A percentile compares a stretch with the other conserved stretches of the same genome.
Evolutionary conservation across 495 filamentous ascomycete species (phyloP).

Genomic region (Aspergillus bridgeri): DNA sequence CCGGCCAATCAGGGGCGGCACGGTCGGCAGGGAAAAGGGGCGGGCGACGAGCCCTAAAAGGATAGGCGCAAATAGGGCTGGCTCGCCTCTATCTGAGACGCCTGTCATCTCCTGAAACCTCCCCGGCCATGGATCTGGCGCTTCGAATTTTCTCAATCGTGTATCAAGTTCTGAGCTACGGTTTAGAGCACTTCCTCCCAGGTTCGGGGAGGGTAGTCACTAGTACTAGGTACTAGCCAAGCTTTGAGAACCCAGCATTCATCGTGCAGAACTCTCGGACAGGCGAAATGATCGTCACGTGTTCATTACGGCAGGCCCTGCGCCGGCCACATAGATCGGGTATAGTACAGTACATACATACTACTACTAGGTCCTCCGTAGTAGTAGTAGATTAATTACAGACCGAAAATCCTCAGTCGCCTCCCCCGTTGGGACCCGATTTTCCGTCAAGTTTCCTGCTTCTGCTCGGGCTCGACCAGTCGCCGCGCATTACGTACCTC

Average conservation of each 20-base stretch:
- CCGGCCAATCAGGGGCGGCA: not conserved
- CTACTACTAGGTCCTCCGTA: not conserved
- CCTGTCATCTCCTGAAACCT: not conserved
- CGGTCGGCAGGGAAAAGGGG: not conserved
- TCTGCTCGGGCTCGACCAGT: conserved; percentile 16
- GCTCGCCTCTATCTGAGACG: not conserved
- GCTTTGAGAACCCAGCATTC: too few relatives aligned
- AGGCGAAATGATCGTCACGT: too few relatives aligned
- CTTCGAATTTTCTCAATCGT: too few relatives aligned
- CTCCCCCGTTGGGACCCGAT: not conserved
- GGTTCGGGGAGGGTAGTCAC: too few relatives aligned
- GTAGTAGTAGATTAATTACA: not conserved
- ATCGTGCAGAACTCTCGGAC: too few relatives aligned
- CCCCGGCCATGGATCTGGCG: too few relatives aligned
- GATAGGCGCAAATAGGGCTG: not conserved
- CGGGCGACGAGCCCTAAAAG: not conserved
- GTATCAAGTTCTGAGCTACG: too few relatives aligned
- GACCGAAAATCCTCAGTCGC: not conserved
- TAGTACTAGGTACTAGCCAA: too few relatives aligned
- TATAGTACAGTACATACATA: not conserved
- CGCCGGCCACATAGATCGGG: not conserved
- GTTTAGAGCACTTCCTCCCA: too few relatives aligned
- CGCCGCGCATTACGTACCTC: conserved; percentile 72
- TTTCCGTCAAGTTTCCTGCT: conserved; percentile 5
- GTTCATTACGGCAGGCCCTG: not conserved